These are phyloP conservation scores for Hyphopichia buzzinii DNA, from an alignment of 1,139 yeast species.

Conservation along the genomic window DNA sequence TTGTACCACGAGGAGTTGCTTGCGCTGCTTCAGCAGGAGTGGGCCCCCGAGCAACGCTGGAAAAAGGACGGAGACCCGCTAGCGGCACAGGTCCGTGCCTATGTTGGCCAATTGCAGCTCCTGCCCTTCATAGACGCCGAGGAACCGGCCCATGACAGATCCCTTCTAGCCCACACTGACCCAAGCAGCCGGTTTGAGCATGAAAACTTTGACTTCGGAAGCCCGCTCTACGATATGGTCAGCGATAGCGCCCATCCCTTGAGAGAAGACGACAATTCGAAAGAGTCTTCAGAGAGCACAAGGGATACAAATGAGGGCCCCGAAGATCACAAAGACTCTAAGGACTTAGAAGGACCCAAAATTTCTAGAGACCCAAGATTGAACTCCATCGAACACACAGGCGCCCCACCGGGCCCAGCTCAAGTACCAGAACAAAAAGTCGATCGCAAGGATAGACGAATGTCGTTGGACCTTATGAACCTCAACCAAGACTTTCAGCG, in stretches of 20 bases:
- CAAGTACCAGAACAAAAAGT: too few relatives aligned
- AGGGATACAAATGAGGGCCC: conserved; percentile 1
- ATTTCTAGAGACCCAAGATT: too few relatives aligned
- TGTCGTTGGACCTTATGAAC: conserved; percentile 34
- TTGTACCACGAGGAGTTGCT: conserved; percentile 15
- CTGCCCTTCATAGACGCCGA: background rate
- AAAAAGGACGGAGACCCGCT: background rate
- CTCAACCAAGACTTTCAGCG: conserved; percentile 3
- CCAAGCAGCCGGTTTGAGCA: too few relatives aligned
- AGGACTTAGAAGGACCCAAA: too few relatives aligned
- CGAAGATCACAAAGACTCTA: background rate
- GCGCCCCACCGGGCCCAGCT: too few relatives aligned
- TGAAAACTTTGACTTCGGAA: too few relatives aligned
- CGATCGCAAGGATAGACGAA: conserved; percentile 18
- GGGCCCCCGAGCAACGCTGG: background rate
- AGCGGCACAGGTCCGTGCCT: background rate
- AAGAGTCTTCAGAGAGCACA: background rate
- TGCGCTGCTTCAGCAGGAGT: background rate
- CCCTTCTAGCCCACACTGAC: background rate
- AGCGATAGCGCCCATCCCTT: background rate
- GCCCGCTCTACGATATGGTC: background rate
- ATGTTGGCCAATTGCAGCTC: background rate
- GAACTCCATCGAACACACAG: too few relatives aligned
- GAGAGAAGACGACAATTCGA: too few relatives aligned
- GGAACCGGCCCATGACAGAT: background rate